Conservation (phyloP, 2,329 filamentous ascomycete genomes). For the Pseudogymnoascus sp. region DNA sequence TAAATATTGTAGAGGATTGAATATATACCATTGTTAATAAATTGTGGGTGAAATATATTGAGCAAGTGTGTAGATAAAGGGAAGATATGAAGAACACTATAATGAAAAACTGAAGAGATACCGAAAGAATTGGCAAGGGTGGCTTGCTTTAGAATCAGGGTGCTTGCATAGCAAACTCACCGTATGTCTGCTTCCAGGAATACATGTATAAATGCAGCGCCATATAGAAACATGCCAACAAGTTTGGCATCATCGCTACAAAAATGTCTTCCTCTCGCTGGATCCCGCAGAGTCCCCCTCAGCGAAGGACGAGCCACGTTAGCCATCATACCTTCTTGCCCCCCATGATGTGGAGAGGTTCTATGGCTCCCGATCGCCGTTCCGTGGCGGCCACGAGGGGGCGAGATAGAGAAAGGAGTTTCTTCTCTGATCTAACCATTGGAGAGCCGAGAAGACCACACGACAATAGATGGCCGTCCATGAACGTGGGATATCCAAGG, state of each 20-base stretch:
- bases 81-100: too few relatives aligned
- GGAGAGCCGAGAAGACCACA: background rate
- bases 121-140: background rate
- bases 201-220: slow-evolving; percentile 7
- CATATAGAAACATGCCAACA: background rate
- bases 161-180: slow-evolving; percentile 7
- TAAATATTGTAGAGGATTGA: too few relatives aligned
- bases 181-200: background rate
- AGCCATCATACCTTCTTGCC: background rate
- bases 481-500: background rate
- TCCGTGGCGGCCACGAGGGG: background rate
- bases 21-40: too few relatives aligned
- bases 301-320: background rate
- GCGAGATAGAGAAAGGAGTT: background rate
- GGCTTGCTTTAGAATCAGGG: background rate
- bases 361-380: background rate
- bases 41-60: too few relatives aligned
- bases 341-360: background rate
- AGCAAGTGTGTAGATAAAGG: too few relatives aligned
- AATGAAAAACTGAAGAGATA: too few relatives aligned
- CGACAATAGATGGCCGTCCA: background rate
- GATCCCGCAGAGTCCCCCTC: background rate
- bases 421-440: background rate
- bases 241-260: background rate
- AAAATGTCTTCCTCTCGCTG: background rate